Evolutionary conservation across 352 stramenopile species (phyloP), one percentile per base, ranked within the genome.

Genomic region (Globisporangium orthogonon): DNA sequence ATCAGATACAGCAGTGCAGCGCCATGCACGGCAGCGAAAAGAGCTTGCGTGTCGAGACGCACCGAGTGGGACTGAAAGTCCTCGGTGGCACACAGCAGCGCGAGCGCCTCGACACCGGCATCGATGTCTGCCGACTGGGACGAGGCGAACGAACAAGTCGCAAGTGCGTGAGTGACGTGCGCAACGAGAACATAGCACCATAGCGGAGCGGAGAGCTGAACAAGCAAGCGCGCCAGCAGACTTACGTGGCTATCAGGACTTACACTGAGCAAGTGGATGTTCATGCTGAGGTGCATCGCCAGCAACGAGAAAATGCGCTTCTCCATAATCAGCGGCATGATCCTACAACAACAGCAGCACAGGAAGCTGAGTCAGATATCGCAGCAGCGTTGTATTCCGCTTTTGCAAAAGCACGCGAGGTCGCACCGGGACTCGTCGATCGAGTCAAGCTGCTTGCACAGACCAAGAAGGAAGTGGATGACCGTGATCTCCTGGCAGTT

Each of bases 401-500:
- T 17, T 15, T 11, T 10, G 13, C 35, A 13, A 17, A 41, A 40
- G 6, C 31, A 18, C 13, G 33, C 30, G 33, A 40, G 41, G 17
- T 48, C 62, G 17, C 49, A 90, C 83, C 81, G 65, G 37, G 78
- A 87, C 67, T 96, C 86, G 61, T 89, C 76, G 49, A 95, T 93
- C 11, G 72, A 74, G 28, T 95, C 87, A 41, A 96, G 61, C 50
- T 92, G 84, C 51, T 86, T 91, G 63, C 86, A 83, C 17, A 96
- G 56, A 9, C 86, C 83, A 28, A 83, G 60, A 17, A 97, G 74
- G 56, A 96, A 96, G 65, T 96, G 73, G 44, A 97, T 83, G 30
- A 93, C 86, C 13, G 88, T 86, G 50, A 95, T 67, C 72, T 97
- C 86, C 54, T 96, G 87, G 50, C 78, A 78, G 58, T 89, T 81